Percentiles rank a stretch among this genome's conserved stretches.
Conservation (phyloP, 2,329 filamentous ascomycete genomes). For the Epichloe hybrida region DNA sequence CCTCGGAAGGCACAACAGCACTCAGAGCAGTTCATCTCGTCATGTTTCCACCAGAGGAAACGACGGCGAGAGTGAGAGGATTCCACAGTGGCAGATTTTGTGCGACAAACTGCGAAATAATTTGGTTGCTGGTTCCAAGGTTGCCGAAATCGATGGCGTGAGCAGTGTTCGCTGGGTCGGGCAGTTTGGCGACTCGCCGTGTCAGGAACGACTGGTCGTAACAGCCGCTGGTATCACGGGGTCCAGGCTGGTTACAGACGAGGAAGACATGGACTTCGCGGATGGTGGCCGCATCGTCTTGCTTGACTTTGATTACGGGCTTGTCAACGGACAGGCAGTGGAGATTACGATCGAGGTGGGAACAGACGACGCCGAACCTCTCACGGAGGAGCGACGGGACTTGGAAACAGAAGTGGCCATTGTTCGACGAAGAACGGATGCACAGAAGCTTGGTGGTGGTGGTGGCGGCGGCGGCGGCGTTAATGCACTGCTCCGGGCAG, state of each 20-base stretch:
- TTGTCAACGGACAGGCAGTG: conserved; percentile 37
- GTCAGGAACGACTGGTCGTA: conserved; percentile 49
- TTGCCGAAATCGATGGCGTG: conserved; percentile 52
- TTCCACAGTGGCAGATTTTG: conserved; percentile 56
- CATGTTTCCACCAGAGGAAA: conserved; percentile 19
- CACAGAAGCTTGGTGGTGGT: conserved; percentile 38
- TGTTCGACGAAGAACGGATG: conserved; percentile 59
- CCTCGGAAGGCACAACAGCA: conserved; percentile 19
- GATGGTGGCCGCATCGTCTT: conserved; percentile 63
- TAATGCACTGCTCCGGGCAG: conserved; percentile 33
- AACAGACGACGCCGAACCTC: conserved; percentile 50
- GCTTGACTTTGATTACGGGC: conserved; percentile 58
- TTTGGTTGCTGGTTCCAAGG: conserved; percentile 52
- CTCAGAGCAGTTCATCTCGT: conserved; percentile 15
- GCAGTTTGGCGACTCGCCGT: conserved; percentile 31
- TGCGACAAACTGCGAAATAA: conserved; percentile 57
- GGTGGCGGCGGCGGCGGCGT: conserved; percentile 20
- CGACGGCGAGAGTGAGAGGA: conserved; percentile 20
- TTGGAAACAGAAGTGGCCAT: conserved; percentile 69
- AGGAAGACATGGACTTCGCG: conserved; percentile 62
- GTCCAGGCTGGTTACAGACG: conserved; percentile 44
- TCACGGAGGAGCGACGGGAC: conserved; percentile 62
- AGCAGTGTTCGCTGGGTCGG: conserved; percentile 61
- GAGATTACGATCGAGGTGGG: conserved; percentile 64
- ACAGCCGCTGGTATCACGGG: conserved; percentile 57